Evolutionary conservation across 106 monocot species (phyloP).

Genomic region (Allium fistulosum): DNA sequence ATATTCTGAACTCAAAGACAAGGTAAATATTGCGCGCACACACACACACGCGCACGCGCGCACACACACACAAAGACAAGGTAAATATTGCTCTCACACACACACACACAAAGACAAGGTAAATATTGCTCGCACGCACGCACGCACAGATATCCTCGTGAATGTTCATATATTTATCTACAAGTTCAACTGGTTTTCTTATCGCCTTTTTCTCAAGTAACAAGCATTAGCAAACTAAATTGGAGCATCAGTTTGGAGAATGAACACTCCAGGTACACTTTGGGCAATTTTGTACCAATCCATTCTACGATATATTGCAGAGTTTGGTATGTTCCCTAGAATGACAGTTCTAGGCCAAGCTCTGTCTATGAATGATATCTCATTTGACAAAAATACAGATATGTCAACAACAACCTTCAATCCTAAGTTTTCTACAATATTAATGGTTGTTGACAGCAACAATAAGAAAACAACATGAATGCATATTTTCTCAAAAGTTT

Average conservation of each 20-base stretch:
- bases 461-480: too few relatives aligned
- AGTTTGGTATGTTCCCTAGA: conserved; percentile 79
- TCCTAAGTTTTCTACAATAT: too few relatives aligned
- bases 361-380: conserved; percentile 24
- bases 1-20: conserved; percentile 33
- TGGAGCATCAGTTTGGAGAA: conserved; percentile 71
- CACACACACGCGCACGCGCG: too few relatives aligned
- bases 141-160: too few relatives aligned
- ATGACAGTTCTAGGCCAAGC: conserved; percentile 71
- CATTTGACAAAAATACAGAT: conserved; percentile 37
- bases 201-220: conserved; percentile 83
- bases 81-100: too few relatives aligned
- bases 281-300: conserved; percentile 65
- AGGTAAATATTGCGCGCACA: too few relatives aligned
- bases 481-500: neutral
- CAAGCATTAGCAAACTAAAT: conserved; percentile 80
- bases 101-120: too few relatives aligned
- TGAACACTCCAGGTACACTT: conserved; percentile 55
- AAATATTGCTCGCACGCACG: too few relatives aligned
- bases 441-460: too few relatives aligned
- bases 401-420: conserved; percentile 56
- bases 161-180: too few relatives aligned
- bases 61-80: too few relatives aligned
- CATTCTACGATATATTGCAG: conserved; percentile 65
- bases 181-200: too few relatives aligned